These are phyloP conservation scores for Rosa multiflora DNA, from an alignment of 306 rosid species.

Conservation along the genomic window DNA sequence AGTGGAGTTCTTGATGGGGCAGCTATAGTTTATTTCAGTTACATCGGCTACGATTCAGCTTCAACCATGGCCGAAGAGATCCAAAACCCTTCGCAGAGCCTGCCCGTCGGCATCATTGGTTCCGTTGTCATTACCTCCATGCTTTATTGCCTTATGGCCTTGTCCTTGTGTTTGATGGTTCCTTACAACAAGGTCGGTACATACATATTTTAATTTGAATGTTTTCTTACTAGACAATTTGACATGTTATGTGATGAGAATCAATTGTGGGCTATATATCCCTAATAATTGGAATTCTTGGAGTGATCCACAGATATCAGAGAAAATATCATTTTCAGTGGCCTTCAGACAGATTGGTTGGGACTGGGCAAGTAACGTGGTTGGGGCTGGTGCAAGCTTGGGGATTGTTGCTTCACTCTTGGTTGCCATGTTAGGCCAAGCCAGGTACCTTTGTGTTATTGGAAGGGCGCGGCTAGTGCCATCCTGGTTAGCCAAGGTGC, in stretches of 20 bases:
- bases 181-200: conserved; percentile 69
- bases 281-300: not conserved
- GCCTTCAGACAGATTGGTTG: conserved; percentile 73
- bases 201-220: not conserved
- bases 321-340: conserved; percentile 59
- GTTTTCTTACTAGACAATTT: not conserved
- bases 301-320: conserved; percentile 48
- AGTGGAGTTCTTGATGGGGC: conserved; percentile 87
- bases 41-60: conserved; percentile 93
- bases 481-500: conserved; percentile 85
- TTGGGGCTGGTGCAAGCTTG: conserved; percentile 85
- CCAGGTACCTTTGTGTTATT: conserved; percentile 89
- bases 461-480: conserved; percentile 89
- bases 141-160: conserved; percentile 87
- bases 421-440: conserved; percentile 96
- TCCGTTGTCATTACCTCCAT: conserved; percentile 79
- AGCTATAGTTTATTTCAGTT: conserved; percentile 84
- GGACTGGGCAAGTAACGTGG: conserved; percentile 83
- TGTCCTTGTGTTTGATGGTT: conserved; percentile 73
- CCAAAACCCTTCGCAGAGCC: conserved; percentile 62
- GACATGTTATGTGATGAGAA: not conserved
- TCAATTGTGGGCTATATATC: not conserved
- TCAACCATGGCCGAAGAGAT: conserved; percentile 97
- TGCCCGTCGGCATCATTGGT: conserved; percentile 87
- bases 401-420: conserved; percentile 79